phyloP scores from a whole-genome alignment of 805 yeast species.

The Wickerhamiella azymoides region DNA sequence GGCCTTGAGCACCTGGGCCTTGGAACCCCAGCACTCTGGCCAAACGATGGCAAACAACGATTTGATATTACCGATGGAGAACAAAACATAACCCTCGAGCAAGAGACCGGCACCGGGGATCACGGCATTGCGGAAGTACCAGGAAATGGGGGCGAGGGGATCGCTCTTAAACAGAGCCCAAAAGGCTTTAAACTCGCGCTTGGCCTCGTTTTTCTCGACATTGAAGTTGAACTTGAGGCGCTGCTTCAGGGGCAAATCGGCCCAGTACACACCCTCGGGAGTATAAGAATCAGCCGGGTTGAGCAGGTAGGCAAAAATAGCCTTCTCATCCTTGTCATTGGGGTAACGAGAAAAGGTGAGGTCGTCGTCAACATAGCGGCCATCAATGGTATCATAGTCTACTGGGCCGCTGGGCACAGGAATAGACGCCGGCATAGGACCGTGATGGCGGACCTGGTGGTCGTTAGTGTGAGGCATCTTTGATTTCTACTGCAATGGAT shows the following conservation, averaged over 20 bases:
- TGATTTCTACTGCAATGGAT: background rate
- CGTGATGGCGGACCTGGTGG: slow-evolving; percentile 19
- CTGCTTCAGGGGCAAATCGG: slow-evolving; percentile 24
- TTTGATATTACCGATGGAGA: slow-evolving; percentile 27
- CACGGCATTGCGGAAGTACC: slow-evolving; percentile 26
- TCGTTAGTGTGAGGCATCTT: slow-evolving; percentile 3
- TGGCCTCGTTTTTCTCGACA: slow-evolving; percentile 21
- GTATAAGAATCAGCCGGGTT: slow-evolving; percentile 25
- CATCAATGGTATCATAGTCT: slow-evolving; percentile 29
- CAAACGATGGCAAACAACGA: slow-evolving; percentile 23
- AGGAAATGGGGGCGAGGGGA: slow-evolving; percentile 25
- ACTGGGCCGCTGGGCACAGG: slow-evolving; percentile 28
- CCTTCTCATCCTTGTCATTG: slow-evolving; percentile 23
- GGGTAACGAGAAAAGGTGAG: slow-evolving; percentile 18
- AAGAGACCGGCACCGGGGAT: slow-evolving; percentile 29
- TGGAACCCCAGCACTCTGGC: slow-evolving; percentile 27
- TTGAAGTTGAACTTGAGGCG: slow-evolving; percentile 19
- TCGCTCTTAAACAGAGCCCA: slow-evolving; percentile 22
- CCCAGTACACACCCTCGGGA: slow-evolving; percentile 28
- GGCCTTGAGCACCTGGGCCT: slow-evolving; percentile 7
- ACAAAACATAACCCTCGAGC: slow-evolving; percentile 28
- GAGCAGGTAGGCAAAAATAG: slow-evolving; percentile 23
- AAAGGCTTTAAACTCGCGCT: slow-evolving; percentile 18
- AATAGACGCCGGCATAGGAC: slow-evolving; percentile 25
- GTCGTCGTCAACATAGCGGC: slow-evolving; percentile 20